phyloP scores from a whole-genome alignment of 768 basidiomycete species.

The Gyrodon lividus region DNA sequence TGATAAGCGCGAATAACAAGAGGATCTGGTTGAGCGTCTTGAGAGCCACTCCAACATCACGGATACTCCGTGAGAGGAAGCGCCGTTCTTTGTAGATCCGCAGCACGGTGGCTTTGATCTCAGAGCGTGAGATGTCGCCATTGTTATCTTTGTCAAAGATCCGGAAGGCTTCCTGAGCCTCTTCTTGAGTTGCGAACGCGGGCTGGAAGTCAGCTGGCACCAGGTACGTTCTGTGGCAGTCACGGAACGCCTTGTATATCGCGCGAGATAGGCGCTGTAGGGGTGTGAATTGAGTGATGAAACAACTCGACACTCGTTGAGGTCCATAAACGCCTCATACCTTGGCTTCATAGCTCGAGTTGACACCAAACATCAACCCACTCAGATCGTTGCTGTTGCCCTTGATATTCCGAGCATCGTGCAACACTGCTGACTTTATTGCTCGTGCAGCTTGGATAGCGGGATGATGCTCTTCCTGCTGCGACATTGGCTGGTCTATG shows the following conservation, averaged over 20 bases:
- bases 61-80: conserved; percentile 73
- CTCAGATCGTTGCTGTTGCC: conserved; percentile 45
- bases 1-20: conserved; percentile 57
- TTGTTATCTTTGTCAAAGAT: conserved; percentile 77
- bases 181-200: conserved; percentile 56
- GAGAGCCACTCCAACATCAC: conserved; percentile 69
- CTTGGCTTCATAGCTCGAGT: conserved; percentile 65
- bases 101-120: conserved; percentile 67
- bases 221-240: conserved; percentile 56
- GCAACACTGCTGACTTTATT: conserved; percentile 66
- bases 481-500: conserved; percentile 19
- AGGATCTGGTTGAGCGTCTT: conserved; percentile 63
- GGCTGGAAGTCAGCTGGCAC: conserved; percentile 68
- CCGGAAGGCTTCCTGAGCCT: conserved; percentile 66
- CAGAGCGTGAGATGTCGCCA: conserved; percentile 72
- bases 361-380: conserved; percentile 52
- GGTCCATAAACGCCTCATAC: conserved; percentile 27
- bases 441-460: conserved; percentile 60
- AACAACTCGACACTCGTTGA: not conserved
- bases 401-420: conserved; percentile 71
- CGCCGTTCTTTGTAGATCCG: conserved; percentile 78
- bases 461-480: conserved; percentile 37
- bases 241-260: conserved; percentile 62
- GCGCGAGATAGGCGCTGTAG: conserved; percentile 63
- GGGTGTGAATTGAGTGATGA: not conserved